Evolutionary conservation across 2,329 filamentous ascomycete genomes (phyloP), one percentile per base, ranked within the genome.

Genomic region (Trichophyton rubrum): DNA sequence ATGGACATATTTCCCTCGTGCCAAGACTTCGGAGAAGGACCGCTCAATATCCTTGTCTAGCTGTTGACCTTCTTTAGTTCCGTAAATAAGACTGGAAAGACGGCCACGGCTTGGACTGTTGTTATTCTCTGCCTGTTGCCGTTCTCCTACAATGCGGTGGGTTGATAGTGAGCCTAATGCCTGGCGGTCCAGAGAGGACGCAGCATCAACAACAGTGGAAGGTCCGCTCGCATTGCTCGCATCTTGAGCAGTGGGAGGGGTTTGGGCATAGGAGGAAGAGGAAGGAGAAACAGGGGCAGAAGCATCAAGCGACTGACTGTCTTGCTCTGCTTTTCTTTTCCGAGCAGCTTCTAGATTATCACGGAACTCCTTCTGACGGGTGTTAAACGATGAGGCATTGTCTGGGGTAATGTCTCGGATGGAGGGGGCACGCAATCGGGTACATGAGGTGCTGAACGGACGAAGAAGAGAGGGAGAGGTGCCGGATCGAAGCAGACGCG

Each of bases 1-100:
- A 76, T 99, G 93, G 60, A 99, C 91, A 70, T 99, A 99, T 78
- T 99, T 99, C 71, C 93, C 93, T 66, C 93, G 84, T 24, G 93
- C 93, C 53, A 99, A 80, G 51, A 97, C 89, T 74, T 96, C 91
- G 58, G 89, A 95, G 78, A 97, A 99, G 72, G 89, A 95, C 62
- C 91, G 86, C 78, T 97, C 90, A 70, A 99, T 92, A 77, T 97
- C 92, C 65, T 89, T 88, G 70, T 99, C 93, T 72, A 96, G 84
- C 77, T 96, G 88, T 63, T 91, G 85, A 35, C 91, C 93, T 75
- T 97, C 92, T 70, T 93, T 90, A 13, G 93, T 99, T 69, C 93
- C 93, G 75, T 99, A 97, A 71, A 99, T 95, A 67, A 99, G 83
- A 67, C 87, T 92, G 40, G 88, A 87, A 62, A 99, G 75, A 43